A percentile compares a stretch with the other conserved stretches of the same genome.
Evolutionary conservation across 352 stramenopile genomes (phyloP).

Genomic region (Globisporangium alternatum): DNA sequence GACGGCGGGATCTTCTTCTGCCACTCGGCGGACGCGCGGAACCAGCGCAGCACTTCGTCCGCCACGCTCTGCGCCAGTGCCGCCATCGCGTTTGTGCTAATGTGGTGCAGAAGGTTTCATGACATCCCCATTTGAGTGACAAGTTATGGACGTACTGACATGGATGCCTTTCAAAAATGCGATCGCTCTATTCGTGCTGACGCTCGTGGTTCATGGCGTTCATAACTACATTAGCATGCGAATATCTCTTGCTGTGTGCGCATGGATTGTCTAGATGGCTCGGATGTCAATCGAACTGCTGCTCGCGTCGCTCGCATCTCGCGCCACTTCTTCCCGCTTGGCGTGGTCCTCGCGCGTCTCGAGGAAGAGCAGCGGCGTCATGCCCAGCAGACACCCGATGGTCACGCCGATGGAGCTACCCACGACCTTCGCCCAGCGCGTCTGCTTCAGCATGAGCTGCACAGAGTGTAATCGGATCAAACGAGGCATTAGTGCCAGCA

Average conservation of each 20-base stretch:
- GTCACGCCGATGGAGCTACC: slow-evolving; percentile 69
- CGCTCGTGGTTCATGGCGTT: not conserved
- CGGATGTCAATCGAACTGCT: slow-evolving; percentile 11
- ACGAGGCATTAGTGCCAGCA: slow-evolving; percentile 1
- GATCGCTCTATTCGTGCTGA: not conserved
- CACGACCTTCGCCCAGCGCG: slow-evolving; percentile 61
- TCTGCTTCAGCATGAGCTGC: slow-evolving; percentile 62
- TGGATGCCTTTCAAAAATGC: slow-evolving; percentile 9
- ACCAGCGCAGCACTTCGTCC: slow-evolving; percentile 55
- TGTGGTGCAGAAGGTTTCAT: not conserved
- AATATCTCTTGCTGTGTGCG: too few species aligned
- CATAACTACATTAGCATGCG: not conserved
- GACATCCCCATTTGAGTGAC: not conserved
- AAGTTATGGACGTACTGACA: not conserved
- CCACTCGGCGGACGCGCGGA: slow-evolving; percentile 36
- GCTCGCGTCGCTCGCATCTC: not conserved
- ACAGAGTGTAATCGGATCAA: not conserved
- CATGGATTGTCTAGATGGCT: not conserved
- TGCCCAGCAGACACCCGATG: slow-evolving; percentile 74
- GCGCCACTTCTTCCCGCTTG: slow-evolving; percentile 13
- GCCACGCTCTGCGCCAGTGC: slow-evolving; percentile 32
- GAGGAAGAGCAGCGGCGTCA: slow-evolving; percentile 74
- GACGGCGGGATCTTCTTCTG: slow-evolving; percentile 55
- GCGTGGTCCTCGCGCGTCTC: slow-evolving; percentile 46
- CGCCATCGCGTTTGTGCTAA: slow-evolving; percentile 7